Evolutionary conservation across 805 yeast genomes (phyloP), one percentile per base, ranked within the genome.

Genomic region (Starmerella bombi): DNA sequence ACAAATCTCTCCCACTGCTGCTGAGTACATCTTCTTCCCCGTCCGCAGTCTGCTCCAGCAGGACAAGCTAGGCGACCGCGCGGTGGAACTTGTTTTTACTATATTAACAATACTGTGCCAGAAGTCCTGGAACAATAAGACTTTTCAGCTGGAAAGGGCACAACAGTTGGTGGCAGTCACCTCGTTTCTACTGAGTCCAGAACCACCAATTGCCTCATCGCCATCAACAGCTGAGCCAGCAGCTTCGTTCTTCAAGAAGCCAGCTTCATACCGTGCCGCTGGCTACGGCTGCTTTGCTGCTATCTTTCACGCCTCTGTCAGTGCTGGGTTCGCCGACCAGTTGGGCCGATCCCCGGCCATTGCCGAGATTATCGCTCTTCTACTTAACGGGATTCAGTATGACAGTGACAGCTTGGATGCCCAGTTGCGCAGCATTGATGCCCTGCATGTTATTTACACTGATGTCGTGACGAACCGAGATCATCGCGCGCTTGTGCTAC

Each of bases 1-100:
- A n/a, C n/a, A 6, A 16, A 6, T 12, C 8, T 8, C 15, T 32
- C 31, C 46, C 5, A 25, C 15, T 6, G 38, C 76, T 16, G 79
- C 79, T 0, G 80, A 77, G 45, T 75, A 76, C 43, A 64, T 77
- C 1, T 75, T 75, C 55, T 67, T 74, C 10, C 84, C 85, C 0
- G 50, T 78, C 3, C 67, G 74, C 1, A 67, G 69, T 40, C 52
- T 78, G 7, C 56, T 78, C 31, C 69, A 70, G 41, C 68, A 68
- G 32, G 65, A 62, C 10, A 35, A 37, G n/a, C 52, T 75, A 1
- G 64, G 69, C 3, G 72, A 69, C 34, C 48, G 65, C 0, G 72
- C 66, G 35, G 58, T 66, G 2, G 75, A 72, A 42, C 57, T 60
- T 21, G 53, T 71, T 1, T 51, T 77, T 8, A 56, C 61, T n/a